Conservation (phyloP, 345 rosid species). For the Corchorus capsularis region DNA sequence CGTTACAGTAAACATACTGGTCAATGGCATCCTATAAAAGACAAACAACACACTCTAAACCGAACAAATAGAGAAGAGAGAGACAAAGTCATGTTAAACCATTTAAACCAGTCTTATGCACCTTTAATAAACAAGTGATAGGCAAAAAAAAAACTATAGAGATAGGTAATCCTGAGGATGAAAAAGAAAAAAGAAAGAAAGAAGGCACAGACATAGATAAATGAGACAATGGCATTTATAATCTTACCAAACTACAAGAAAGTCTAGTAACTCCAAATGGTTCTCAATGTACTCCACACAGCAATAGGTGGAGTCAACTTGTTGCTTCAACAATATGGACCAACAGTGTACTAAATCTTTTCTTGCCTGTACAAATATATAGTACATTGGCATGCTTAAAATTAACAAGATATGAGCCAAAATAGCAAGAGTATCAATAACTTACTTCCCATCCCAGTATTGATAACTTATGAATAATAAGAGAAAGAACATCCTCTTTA, state of each 20-base stretch:
- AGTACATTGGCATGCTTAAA: not conserved
- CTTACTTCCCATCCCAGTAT: slow-evolving; percentile 92
- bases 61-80: slow-evolving; percentile 13
- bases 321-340: slow-evolving; percentile 86
- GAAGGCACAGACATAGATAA: not conserved
- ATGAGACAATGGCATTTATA: not conserved
- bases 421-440: slow-evolving; percentile 18
- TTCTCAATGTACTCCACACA: slow-evolving; percentile 81
- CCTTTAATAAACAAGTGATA: not conserved
- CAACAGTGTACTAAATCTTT: slow-evolving; percentile 91
- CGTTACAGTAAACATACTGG: not conserved
- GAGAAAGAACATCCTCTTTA: slow-evolving; percentile 80
- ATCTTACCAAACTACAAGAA: slow-evolving; percentile 71
- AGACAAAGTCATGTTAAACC: slow-evolving; percentile 1
- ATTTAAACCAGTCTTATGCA: not conserved
- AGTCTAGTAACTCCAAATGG: slow-evolving; percentile 83
- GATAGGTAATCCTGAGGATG: not conserved
- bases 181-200: slow-evolving; percentile 6
- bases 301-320: slow-evolving; percentile 65
- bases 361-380: slow-evolving; percentile 57
- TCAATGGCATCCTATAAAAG: not conserved
- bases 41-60: not conserved
- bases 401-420: slow-evolving; percentile 6
- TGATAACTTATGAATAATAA: slow-evolving; percentile 78
- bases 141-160: not conserved